phyloP scores from a whole-genome alignment of 1,139 yeast species.

The Kodamaea alishanica region DNA sequence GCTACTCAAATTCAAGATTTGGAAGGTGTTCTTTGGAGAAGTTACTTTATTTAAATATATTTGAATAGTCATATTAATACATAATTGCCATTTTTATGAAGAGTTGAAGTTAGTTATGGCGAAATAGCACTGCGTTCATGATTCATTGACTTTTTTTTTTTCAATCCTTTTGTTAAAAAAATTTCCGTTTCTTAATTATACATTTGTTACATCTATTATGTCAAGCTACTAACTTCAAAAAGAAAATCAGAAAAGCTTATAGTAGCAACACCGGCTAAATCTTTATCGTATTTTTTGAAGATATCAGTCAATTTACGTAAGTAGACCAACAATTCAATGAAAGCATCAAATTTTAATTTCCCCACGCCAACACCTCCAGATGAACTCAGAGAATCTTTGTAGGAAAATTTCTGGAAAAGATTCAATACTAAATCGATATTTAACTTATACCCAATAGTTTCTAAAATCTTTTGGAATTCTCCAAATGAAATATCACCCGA shows the following conservation, averaged over 20 bases:
- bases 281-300: conserved; percentile 73
- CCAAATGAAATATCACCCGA: conserved; percentile 64
- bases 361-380: conserved; percentile 39
- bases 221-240: conserved; percentile 52
- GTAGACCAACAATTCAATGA: conserved; percentile 77
- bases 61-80: neutral
- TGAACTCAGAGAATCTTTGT: conserved; percentile 28
- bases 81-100: neutral
- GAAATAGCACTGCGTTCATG: too few species aligned
- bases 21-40: conserved; percentile 92
- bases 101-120: too few species aligned
- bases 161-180: neutral
- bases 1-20: conserved; percentile 82
- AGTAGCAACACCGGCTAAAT: conserved; percentile 73
- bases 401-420: conserved; percentile 57
- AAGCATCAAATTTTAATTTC: conserved; percentile 73
- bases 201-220: conserved; percentile 9
- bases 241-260: conserved; percentile 76
- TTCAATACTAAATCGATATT: conserved; percentile 60
- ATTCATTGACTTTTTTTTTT: neutral
- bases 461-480: conserved; percentile 64
- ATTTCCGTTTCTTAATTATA: neutral
- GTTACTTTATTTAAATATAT: conserved; percentile 66
- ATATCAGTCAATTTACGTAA: conserved; percentile 73
- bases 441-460: conserved; percentile 66